phyloP scores from a whole-genome alignment of 345 rosid species.

The Murraya koenigii region DNA sequence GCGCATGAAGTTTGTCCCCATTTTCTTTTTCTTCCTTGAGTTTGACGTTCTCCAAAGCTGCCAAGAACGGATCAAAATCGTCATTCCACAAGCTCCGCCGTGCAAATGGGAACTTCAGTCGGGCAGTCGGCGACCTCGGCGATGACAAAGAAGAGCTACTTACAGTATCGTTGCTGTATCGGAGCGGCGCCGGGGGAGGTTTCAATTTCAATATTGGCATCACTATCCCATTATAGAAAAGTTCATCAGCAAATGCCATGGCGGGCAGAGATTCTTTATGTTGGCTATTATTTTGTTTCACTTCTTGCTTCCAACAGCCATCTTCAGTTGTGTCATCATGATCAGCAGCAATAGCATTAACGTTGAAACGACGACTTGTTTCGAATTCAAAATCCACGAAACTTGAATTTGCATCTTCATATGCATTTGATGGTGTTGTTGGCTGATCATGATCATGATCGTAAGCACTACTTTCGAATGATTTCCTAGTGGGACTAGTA shows the following conservation, averaged over 20 bases:
- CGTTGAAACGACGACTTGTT: conserved; percentile 24
- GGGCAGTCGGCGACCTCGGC: conserved; percentile 14
- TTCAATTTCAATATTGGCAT: conserved; percentile 39
- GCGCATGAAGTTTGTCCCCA: conserved; percentile 19
- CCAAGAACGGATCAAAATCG: conserved; percentile 58
- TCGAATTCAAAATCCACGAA: conserved; percentile 38
- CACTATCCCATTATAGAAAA: conserved; percentile 44
- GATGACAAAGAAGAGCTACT: conserved; percentile 12
- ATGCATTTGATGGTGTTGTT: not conserved
- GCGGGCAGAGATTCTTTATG: conserved; percentile 27
- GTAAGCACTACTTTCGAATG: not conserved
- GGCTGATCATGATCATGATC: conserved; percentile 2
- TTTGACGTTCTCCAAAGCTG: conserved; percentile 40
- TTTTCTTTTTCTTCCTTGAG: conserved; percentile 18
- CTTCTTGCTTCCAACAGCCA: not conserved
- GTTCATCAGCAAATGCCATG: conserved; percentile 61
- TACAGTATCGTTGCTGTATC: not conserved
- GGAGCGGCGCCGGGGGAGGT: conserved; percentile 38
- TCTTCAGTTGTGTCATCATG: not conserved
- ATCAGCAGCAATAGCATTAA: not conserved
- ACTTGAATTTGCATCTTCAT: conserved; percentile 13
- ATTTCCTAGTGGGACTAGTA: conserved; percentile 19
- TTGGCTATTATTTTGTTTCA: not conserved
- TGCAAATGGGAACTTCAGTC: conserved; percentile 23
- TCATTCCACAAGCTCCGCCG: conserved; percentile 45